Evolutionary conservation across 768 basidiomycete species (phyloP), one percentile per base, ranked within the genome.

Genomic region (Ramaria rubella): DNA sequence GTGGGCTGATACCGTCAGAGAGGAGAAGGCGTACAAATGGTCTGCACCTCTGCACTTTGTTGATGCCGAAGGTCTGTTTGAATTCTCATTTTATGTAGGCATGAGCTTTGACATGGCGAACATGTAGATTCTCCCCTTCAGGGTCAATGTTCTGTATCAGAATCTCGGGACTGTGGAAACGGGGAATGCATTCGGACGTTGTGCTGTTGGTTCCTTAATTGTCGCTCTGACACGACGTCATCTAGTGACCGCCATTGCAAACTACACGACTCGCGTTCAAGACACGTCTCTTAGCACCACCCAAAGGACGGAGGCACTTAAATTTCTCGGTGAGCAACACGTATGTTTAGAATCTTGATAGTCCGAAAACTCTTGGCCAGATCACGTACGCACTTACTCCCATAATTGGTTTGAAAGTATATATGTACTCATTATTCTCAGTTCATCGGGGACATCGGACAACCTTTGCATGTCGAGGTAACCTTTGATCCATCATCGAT

Each of bases 161-260:
- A 79, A 57, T 66, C 65, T 2, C 74, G 80, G 17, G 80, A 81
- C 60, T 80, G 78, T 60, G 69, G 64, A 1, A 64, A 66, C 38
- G 71, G 68, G 4, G 54, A 60, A 5, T 69, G 71, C 52, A 65
- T 71, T 33, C 49, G 69, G 70, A 50, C 30, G 59, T 60, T n/a
- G n/a, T n/a, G 8, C 9, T 2, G 31, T 12, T 8, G 1, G 12
- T 26, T 11, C 52, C 38, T 31, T 2, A 23, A 31, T 17, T 31
- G 17, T 19, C 26, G 26, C 33, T 14, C 26, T 48, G 21, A 15
- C 0, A n/a, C 21, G 19, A 29, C 26, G 9, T 21, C 1, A 1
- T 17, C 1, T 52, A 81, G 80, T 81, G 55, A 74, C 71, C 33
- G 80, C 81, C 26, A 81, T 81, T 58, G 77, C 80, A 1, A 82